Base-by-base conservation (phyloP, 495 filamentous ascomycete species). In the Sporormia fimetaria region DNA sequence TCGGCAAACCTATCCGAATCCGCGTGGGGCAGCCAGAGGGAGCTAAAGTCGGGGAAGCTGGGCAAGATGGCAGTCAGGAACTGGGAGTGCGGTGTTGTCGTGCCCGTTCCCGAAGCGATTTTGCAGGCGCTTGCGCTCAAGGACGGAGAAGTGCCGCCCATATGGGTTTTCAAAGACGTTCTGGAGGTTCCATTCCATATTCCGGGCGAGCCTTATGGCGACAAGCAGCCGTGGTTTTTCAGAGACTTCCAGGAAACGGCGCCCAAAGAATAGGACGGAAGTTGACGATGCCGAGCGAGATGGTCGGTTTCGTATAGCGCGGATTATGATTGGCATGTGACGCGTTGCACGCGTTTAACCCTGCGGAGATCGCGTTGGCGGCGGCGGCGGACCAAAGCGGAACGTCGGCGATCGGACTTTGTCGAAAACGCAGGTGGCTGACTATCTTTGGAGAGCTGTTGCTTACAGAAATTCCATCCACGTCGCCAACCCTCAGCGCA, bases 1-100 rank as follows among this genome's bases (percentile, higher is more conserved):
- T 90, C 83, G 47, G 83, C 85, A 1, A 98, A 98, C 60, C 54
- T 93, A 6, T 88, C 85, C 0, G 86, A 94, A 60, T 87, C 81
- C 52, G 90, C 90, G 7, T 98, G 90, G 83, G 86, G 86, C 1
- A 78, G 76, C 20, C 62, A 92, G 2, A 68, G 75, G 26, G 74
- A 77, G 37, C 83, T 88, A 35, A 71, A 68, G 23, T 55, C 45
- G 1, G 80, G 70, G 0, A 77, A 78, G 33, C 45, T 63, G 15
- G 70, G 74, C 0, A 94, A 87, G 50, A 60, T 96, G 14, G 90
- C 76, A 41, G 85, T 81, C 55, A 75, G 82, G 9, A 98, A 96
- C 59, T 98, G 90, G 90, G 90, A 98, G 60, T 95, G 86, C 49
- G 90, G 90, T 3, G 86, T 98, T 0, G 18, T 98, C 2, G 47